These are phyloP conservation scores for Dicorynia guianensis DNA, from an alignment of 306 rosid species.

Conservation along the genomic window DNA sequence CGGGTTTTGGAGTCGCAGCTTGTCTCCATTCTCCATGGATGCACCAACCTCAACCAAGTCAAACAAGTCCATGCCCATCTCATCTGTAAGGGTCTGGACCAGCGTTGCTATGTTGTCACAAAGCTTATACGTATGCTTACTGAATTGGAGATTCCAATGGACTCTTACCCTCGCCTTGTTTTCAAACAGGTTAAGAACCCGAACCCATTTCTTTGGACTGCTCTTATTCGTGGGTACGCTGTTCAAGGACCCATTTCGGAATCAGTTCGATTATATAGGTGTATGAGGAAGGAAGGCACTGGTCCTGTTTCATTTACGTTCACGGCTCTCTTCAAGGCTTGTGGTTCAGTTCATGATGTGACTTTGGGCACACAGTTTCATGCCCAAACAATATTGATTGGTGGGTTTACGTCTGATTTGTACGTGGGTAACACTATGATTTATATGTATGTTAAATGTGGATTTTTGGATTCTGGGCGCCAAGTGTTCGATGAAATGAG, in stretches of 20 bases:
- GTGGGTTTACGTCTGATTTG: slow-evolving; percentile 76
- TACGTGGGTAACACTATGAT: slow-evolving; percentile 72
- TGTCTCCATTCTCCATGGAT: slow-evolving; percentile 49
- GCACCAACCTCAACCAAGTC: slow-evolving; percentile 49
- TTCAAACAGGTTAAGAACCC: slow-evolving; percentile 67
- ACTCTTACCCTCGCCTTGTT: slow-evolving; percentile 62
- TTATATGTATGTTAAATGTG: slow-evolving; percentile 77
- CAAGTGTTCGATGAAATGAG: slow-evolving; percentile 85
- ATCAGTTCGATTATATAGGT: slow-evolving; percentile 52
- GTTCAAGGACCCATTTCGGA: slow-evolving; percentile 56
- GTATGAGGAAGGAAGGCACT: slow-evolving; percentile 56
- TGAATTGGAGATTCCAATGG: slow-evolving; percentile 50
- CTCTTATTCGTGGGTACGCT: slow-evolving; percentile 73
- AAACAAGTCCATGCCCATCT: slow-evolving; percentile 73
- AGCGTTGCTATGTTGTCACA: slow-evolving; percentile 69
- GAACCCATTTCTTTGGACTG: slow-evolving; percentile 85
- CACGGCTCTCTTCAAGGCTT: slow-evolving; percentile 74
- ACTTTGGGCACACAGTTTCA: slow-evolving; percentile 71
- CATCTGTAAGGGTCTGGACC: slow-evolving; percentile 54
- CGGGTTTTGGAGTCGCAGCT: slow-evolving; percentile 52
- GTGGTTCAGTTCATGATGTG: slow-evolving; percentile 41
- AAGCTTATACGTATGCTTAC: slow-evolving; percentile 73
- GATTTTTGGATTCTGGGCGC: slow-evolving; percentile 55
- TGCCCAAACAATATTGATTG: slow-evolving; percentile 68
- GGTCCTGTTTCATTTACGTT: slow-evolving; percentile 78